Conservation (phyloP, 164 flowering plant species). For the Umbellularia californica region DNA sequence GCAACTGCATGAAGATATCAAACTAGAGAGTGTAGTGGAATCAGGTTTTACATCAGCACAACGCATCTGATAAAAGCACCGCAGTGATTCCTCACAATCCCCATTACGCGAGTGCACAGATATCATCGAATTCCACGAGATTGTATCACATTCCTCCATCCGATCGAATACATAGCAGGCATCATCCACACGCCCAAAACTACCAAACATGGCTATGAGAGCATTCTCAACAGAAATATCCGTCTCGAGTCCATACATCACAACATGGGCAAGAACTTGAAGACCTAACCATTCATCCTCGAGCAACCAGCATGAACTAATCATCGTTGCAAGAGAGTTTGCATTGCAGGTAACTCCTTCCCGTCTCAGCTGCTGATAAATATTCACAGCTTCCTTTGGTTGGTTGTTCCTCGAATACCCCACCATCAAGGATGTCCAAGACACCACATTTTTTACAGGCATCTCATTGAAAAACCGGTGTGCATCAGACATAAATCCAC, state of each 20-base stretch:
- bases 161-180: conserved; percentile 44
- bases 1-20: conserved; percentile 46
- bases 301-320: conserved; percentile 54
- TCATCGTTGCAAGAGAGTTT: conserved; percentile 51
- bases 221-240: conserved; percentile 65
- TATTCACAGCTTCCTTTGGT: conserved; percentile 31
- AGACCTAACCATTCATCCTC: conserved; percentile 47
- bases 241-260: conserved; percentile 42
- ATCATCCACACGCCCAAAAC: conserved; percentile 35
- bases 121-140: conserved; percentile 82
- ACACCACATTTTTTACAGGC: conserved; percentile 47
- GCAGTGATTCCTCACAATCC: conserved; percentile 38
- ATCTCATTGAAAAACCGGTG: conserved; percentile 57
- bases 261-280: conserved; percentile 65
- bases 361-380: conserved; percentile 45
- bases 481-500: conserved; percentile 31
- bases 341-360: conserved; percentile 48
- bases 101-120: conserved; percentile 53
- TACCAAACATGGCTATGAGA: conserved; percentile 66
- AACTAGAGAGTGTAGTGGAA: conserved; percentile 54
- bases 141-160: conserved; percentile 64
- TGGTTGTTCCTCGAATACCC: conserved; percentile 40
- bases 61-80: conserved; percentile 51
- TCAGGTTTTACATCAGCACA: conserved; percentile 32
- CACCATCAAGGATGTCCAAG: conserved; percentile 91